These are phyloP conservation scores for Spongiforma sp. DNA, from an alignment of 1,284 basidiomycete species.

Conservation along the genomic window DNA sequence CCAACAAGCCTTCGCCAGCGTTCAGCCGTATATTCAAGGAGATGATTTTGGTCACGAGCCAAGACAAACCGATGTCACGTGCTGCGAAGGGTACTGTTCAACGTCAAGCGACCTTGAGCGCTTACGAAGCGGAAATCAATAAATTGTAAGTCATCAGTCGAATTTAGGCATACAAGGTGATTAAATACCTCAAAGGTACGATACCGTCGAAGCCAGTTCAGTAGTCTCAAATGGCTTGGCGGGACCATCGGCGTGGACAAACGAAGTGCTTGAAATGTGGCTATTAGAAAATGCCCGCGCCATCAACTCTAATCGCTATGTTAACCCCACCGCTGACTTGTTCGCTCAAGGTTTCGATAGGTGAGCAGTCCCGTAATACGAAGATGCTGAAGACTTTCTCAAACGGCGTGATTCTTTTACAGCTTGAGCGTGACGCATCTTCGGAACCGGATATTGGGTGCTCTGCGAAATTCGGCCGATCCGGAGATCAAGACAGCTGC, in stretches of 20 bases:
- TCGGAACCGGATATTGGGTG: constrained; percentile 32
- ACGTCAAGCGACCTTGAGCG: constrained; percentile 24
- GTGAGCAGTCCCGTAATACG: not conserved
- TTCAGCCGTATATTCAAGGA: too few species aligned
- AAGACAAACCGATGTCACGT: too few species aligned
- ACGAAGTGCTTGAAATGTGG: too few species aligned
- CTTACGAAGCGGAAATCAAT: constrained; percentile 32
- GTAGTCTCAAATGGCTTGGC: constrained; percentile 16
- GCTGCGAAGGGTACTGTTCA: constrained; percentile 30
- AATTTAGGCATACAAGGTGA: not conserved
- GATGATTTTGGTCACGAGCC: too few species aligned
- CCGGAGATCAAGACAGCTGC: not conserved
- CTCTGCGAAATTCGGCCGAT: constrained; percentile 19
- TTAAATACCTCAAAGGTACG: constrained; percentile 26
- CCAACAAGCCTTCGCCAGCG: too few species aligned
- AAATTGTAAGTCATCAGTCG: constrained; percentile 24
- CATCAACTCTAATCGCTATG: constrained; percentile 21
- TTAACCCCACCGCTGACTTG: constrained; percentile 16
- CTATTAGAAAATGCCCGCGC: constrained; percentile 28
- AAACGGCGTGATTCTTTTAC: too few species aligned
- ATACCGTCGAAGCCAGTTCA: constrained; percentile 29
- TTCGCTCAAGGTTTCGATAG: too few species aligned
- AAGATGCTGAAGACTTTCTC: not conserved
- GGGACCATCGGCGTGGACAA: too few species aligned
- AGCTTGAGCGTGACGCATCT: constrained; percentile 36